Percentiles rank a stretch among this genome's conserved stretches.
phyloP scores from a whole-genome alignment of 352 stramenopile species.

The Globisporangium heterothallicum region DNA sequence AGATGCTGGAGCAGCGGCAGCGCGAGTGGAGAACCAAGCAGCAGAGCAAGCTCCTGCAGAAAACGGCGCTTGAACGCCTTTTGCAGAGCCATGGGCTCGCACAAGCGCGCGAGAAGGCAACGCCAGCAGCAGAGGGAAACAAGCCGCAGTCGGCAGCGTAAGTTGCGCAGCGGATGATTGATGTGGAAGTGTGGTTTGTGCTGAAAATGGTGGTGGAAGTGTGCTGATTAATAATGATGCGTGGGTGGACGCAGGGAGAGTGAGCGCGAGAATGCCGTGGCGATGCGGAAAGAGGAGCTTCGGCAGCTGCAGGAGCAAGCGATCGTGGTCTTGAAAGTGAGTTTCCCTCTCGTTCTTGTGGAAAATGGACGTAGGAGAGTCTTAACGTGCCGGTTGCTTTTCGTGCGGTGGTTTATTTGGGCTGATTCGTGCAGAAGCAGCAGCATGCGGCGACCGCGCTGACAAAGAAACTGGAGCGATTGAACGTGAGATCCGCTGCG shows the following conservation, averaged over 20 bases:
- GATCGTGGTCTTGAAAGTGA: conserved; percentile 24
- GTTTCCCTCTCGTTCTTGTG: background rate
- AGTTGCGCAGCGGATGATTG: too few relatives aligned
- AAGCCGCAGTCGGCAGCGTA: background rate
- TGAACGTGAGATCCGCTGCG: background rate
- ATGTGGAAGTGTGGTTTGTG: background rate
- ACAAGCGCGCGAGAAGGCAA: background rate
- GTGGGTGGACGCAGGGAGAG: background rate
- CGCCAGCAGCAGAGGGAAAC: background rate
- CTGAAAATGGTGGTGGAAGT: too few relatives aligned
- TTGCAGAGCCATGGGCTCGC: background rate
- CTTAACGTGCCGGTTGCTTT: too few relatives aligned
- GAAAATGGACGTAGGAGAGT: background rate
- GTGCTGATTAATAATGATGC: background rate
- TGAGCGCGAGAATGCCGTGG: background rate
- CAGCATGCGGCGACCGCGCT: conserved; percentile 3
- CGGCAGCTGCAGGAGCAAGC: conserved; percentile 27
- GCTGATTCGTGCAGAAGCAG: conserved; percentile 12
- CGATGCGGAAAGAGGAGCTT: conserved; percentile 31
- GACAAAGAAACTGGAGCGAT: conserved; percentile 9
- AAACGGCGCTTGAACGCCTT: conserved; percentile 8
- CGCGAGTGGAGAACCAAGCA: conserved; percentile 22
- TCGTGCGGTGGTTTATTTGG: too few relatives aligned
- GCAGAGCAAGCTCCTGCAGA: conserved; percentile 18
- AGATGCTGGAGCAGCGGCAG: conserved; percentile 15